A percentile compares a stretch with the other conserved stretches of the same genome.
phyloP scores from a whole-genome alignment of 352 stramenopile genomes.

The Globisporangium alternatum region DNA sequence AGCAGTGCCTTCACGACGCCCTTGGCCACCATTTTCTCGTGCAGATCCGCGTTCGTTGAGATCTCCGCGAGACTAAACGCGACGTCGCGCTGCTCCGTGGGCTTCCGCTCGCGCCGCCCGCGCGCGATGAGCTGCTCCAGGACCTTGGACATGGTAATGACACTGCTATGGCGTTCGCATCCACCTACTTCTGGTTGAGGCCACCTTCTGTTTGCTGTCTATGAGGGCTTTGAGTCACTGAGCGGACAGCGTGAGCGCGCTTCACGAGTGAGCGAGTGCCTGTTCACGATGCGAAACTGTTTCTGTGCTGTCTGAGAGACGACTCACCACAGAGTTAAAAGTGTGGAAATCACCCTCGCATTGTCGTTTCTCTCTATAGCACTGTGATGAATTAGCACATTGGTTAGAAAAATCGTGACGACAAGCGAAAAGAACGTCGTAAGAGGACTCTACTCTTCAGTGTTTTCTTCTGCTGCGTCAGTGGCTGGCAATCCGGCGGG shows the following conservation, averaged over 20 bases:
- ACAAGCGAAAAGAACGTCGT: no score
- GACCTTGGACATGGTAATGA: constrained; percentile 83
- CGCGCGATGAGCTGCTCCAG: constrained; percentile 95
- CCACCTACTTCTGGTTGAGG: neutral
- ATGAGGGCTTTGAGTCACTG: no score
- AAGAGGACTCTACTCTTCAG: neutral
- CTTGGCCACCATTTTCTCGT: constrained; percentile 95
- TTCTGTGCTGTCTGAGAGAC: neutral
- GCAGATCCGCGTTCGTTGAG: constrained; percentile 91
- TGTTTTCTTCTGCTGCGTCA: neutral
- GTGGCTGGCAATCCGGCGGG: neutral
- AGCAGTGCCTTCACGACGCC: constrained; percentile 92
- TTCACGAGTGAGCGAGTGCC: neutral
- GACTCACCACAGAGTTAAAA: neutral
- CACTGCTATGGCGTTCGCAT: neutral
- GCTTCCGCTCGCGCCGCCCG: constrained; percentile 91
- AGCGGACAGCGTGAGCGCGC: neutral
- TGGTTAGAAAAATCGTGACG: neutral
- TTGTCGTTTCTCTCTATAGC: neutral
- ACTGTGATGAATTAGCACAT: neutral
- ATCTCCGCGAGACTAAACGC: constrained; percentile 95
- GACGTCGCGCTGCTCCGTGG: constrained; percentile 95
- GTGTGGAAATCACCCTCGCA: neutral
- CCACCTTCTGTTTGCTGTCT: neutral
- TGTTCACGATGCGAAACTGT: neutral